Base-by-base conservation (phyloP, 108 stramenopile species). In the Ochromonas danica region DNA sequence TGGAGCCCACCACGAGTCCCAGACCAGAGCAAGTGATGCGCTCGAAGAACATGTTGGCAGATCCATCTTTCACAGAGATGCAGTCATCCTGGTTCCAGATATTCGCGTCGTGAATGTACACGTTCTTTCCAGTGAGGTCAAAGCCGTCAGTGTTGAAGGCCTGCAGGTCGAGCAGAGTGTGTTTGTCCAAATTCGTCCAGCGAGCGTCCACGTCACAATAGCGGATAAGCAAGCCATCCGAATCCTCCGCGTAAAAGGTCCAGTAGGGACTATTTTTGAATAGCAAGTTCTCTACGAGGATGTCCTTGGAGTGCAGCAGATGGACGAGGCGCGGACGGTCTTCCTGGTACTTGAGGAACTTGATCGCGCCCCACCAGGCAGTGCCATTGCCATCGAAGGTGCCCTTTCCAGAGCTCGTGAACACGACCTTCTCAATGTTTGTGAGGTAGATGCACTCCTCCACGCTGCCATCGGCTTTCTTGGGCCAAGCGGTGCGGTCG, bases 141-240 rank as follows among this genome's bases (percentile, higher is more conserved):
- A 86, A 87, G 1, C 88, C 88, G 72, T 89, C 86, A 17, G 88
- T 87, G 77, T 87, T 87, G 82, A 89, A 89, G 0, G 88, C 88
- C 1, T 83, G 75, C 45, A 89, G 39, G 33, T 89, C 88, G 14
- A 87, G 39, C 6, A 81, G 61, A 3, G 63, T 39, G 70, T 89
- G 88, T 1, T 43, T 81, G 63, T 83, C 71, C 61, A 57, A 36
- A 39, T 63, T 36, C 3, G 86, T 85, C 1, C 88, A 71, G 38
- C 86, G 70, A 6, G 86, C 84, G 28, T 81, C 42, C 0, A 89
- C 79, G 17, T 80, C 80, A 30, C 45, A 17, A 61, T 84, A 38
- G 17, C 86, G 79, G 43, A 89, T 61, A 41, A 79, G 78, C 40
- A 87, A 71, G 31, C 84, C 71, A 40, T 89, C 42, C 0, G 80